Evolutionary conservation across 2,329 filamentous ascomycete species (phyloP).

Genomic region (Trichoderma atroviride): DNA sequence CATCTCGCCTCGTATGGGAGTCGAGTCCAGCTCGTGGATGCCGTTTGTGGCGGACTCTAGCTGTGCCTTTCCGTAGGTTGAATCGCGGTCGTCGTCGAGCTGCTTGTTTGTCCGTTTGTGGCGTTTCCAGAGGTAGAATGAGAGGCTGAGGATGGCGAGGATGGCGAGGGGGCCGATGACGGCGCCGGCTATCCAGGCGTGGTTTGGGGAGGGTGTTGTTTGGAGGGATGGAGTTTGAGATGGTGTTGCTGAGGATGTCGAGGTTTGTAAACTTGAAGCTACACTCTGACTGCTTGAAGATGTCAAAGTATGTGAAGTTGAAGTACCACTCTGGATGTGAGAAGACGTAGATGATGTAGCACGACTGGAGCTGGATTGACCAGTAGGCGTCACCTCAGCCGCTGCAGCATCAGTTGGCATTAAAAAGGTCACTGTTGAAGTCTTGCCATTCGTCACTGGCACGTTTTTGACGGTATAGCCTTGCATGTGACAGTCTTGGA

Average conservation of each 20-base stretch:
- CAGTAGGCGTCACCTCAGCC: neutral
- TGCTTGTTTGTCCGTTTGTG: neutral
- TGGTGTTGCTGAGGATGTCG: neutral
- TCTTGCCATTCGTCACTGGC: neutral
- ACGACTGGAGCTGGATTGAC: neutral
- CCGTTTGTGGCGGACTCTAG: neutral
- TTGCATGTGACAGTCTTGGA: neutral
- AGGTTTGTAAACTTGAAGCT: neutral
- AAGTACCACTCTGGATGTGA: neutral
- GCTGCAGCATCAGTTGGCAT: neutral
- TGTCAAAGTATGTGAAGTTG: neutral
- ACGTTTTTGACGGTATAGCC: neutral
- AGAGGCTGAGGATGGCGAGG: neutral
- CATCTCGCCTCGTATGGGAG: neutral
- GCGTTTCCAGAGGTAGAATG: neutral
- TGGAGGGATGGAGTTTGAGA: neutral
- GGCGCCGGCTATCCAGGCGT: neutral
- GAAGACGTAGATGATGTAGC: neutral
- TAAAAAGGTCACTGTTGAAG: neutral
- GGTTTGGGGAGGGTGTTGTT: neutral
- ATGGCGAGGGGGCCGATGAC: neutral
- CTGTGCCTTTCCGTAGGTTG: neutral
- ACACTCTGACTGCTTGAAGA: neutral
- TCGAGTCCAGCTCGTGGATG: neutral
- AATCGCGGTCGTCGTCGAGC: neutral